Base-by-base conservation (phyloP, 192 early-diverging fungal species). In the Spizellomyces sp. region DNA sequence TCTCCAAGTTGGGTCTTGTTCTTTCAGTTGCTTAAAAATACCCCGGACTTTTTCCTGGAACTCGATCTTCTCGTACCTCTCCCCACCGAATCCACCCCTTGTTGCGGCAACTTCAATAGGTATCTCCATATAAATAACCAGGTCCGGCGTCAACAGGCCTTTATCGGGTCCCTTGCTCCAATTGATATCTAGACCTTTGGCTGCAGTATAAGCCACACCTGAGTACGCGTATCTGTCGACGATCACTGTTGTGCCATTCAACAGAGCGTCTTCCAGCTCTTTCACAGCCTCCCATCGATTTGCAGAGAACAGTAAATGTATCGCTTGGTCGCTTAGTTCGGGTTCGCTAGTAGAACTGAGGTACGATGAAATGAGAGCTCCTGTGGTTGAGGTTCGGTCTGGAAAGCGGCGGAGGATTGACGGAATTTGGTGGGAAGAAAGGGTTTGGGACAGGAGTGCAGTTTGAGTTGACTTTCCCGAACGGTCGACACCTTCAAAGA, bases 171-270 rank as follows among this genome's bases (percentile, higher is more conserved):
- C 74, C 77, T 87, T 91, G 78, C 96, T 97, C 96, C 96, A 98
- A n/a, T 86, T 78, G 45, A 93, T 75, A 66, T 91, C 87, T 7
- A 44, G 15, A 77, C 87, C 90, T 79, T 99, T 98, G 52, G 95
- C 94, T 14, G 89, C 87, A 0, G 94, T 92, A 71, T 93, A 99
- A 2, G 93, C 94, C 6, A 95, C 92, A 9, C 98, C 98, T 1
- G 96, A 98, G 71, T 94, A 98, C 0, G 95, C 93, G 77, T 99
- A 99, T 50, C 98, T 85, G 78, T 98, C 98, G 3, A 96, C 90
- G 4, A 99, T 80, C 9, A 96, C 73, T 5, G 92, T 90, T 0
- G 74, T 90, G 9, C 96, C 97, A 42, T 55, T 61, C 21, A 82
- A 69, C 43, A 98, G 83, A 45, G 84, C 80, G 8, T 70, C 63